Evolutionary conservation across 2,329 filamentous ascomycete species (phyloP), one percentile per base, ranked within the genome.

Genomic region (Neoscytalidium dimidiatum): DNA sequence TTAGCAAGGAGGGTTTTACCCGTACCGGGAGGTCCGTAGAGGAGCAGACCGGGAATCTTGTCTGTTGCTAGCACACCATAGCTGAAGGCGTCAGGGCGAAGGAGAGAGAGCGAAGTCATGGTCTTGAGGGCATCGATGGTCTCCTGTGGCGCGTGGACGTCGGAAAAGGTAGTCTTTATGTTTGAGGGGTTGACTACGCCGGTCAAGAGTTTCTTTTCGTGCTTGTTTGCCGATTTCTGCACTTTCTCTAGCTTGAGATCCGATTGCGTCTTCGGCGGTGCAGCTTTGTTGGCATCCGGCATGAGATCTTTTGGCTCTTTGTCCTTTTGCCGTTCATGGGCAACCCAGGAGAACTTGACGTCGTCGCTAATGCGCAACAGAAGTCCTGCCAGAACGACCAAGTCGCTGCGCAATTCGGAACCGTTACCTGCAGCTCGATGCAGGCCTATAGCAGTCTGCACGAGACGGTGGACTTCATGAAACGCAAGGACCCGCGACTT

Each of bases 31-130:
- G 93, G 93, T 0, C 93, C 94, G 71, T 97, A 97, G 0, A 97
- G 82, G 0, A 97, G 85, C 53, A 95, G 88, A 14, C 95, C 95
- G 0, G 94, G 92, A 56, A 99, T 96, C 71, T 92, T 91, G 74
- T 98, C 94, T 0, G 89, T 92, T 1, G 93, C 91, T 13, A 99
- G 85, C 3, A 99, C 92, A 77, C 95, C 95, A 70, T 99, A 99
- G 11, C 89, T 89, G 78, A 98, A 99, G n/a, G 94, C 94, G 67
- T 98, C 94, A 0, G 95, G 95, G 0, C 94, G 88, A 58, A 92
- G 83, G 4, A 99, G 83, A 0, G 94, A 95, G 19, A 99, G 82
- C 0, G 92, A 92, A 0, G 95, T 99, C 58, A 98, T 84, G 4
- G 92, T 92, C 75, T 94, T 93, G 63, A 99, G 84, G 1, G 94